Evolutionary conservation across 2,329 filamentous ascomycete genomes (phyloP).

Genomic region (Hyphodiscus sp.): DNA sequence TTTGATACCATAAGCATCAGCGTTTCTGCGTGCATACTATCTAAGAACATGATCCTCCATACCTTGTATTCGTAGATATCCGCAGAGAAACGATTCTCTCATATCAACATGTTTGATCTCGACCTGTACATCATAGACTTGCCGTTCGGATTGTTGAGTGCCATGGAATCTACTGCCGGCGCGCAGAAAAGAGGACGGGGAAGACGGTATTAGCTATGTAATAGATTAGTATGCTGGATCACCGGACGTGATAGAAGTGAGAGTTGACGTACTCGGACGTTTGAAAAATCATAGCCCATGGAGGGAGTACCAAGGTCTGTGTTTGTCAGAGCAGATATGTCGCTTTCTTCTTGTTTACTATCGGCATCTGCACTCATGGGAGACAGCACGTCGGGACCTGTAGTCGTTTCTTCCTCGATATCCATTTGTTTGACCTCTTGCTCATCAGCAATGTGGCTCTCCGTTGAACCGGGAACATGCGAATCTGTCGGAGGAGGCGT

Average conservation of each 20-base stretch:
- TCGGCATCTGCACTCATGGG: constrained; percentile 33
- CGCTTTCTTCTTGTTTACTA: constrained; percentile 31
- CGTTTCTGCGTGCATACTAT: neutral
- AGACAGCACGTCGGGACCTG: constrained; percentile 27
- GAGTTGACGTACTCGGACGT: constrained; percentile 45
- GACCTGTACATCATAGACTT: constrained; percentile 92
- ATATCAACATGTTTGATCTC: constrained; percentile 96
- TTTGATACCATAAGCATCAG: constrained; percentile 32
- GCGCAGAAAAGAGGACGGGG: constrained; percentile 80
- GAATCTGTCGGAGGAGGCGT: constrained; percentile 24
- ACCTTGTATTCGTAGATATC: constrained; percentile 95
- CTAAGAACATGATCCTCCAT: neutral
- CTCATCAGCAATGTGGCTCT: constrained; percentile 30
- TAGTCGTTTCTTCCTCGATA: constrained; percentile 32
- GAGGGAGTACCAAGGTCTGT: constrained; percentile 36
- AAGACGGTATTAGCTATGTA: constrained; percentile 51
- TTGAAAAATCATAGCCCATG: constrained; percentile 48
- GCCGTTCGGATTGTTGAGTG: constrained; percentile 87
- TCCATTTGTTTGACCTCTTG: constrained; percentile 35
- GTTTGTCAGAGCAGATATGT: constrained; percentile 26
- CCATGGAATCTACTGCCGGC: constrained; percentile 84
- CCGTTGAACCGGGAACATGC: constrained; percentile 22
- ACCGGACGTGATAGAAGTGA: neutral
- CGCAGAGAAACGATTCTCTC: constrained; percentile 87
- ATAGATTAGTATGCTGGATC: constrained; percentile 3